These are phyloP conservation scores for Malbranchea zuffiana DNA, from an alignment of 2,329 filamentous ascomycete genomes.

Conservation along the genomic window DNA sequence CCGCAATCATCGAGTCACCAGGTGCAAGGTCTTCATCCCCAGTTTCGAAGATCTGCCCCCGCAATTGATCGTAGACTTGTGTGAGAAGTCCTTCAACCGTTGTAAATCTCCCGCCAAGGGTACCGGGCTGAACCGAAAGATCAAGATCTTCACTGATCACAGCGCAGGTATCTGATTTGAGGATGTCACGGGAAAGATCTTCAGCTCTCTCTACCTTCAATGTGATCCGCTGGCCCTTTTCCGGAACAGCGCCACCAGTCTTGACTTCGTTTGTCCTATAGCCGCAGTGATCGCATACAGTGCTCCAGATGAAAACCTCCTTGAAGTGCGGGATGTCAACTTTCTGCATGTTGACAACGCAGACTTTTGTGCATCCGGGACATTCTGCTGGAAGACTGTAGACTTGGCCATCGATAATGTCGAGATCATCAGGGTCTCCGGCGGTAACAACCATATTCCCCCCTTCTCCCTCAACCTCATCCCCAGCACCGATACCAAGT, in stretches of 20 bases:
- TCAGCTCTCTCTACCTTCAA: conserved; percentile 56
- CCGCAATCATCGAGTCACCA: conserved; percentile 65
- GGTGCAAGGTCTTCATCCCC: conserved; percentile 46
- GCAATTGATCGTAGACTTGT: conserved; percentile 82
- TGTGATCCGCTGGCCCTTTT: conserved; percentile 71
- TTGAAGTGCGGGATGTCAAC: conserved; percentile 97
- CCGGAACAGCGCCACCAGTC: conserved; percentile 85
- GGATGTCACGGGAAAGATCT: conserved; percentile 82
- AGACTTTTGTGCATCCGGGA: conserved; percentile 76
- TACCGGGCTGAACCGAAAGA: conserved; percentile 82
- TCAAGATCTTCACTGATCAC: conserved; percentile 78
- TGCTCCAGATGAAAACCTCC: conserved; percentile 92
- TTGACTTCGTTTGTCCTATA: conserved; percentile 97
- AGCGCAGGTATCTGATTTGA: conserved; percentile 89
- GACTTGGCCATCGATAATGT: conserved; percentile 86
- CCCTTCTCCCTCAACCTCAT: conserved; percentile 26
- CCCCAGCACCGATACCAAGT: conserved; percentile 56
- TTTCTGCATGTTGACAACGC: conserved; percentile 96
- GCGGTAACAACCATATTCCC: conserved; percentile 28
- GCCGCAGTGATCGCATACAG: conserved; percentile 80
- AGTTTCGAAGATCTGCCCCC: conserved; percentile 73
- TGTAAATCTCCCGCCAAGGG: conserved; percentile 89
- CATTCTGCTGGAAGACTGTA: conserved; percentile 88
- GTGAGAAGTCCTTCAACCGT: conserved; percentile 90
- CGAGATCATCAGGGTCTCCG: conserved; percentile 54